phyloP scores from a whole-genome alignment of 345 rosid genomes.

The Gossypium rotundifolium region DNA sequence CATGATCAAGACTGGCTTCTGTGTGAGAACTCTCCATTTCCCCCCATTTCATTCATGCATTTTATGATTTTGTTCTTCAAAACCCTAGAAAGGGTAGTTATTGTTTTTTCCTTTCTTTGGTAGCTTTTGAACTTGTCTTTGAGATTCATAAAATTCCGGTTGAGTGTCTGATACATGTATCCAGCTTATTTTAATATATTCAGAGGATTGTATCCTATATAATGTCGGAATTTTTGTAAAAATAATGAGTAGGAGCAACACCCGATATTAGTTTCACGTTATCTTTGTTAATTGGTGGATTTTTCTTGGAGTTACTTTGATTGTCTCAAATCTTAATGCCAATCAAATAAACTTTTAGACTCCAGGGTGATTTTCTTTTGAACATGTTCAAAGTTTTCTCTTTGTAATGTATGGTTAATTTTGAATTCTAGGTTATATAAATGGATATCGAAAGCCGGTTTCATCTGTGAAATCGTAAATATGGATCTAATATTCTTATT shows the following conservation, averaged over 20 bases:
- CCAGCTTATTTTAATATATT: neutral
- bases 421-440: neutral
- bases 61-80: neutral
- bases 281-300: neutral
- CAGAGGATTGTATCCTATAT: neutral
- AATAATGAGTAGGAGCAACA: neutral
- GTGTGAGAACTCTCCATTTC: conserved; percentile 46
- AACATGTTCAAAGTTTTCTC: neutral
- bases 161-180: neutral
- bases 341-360: neutral
- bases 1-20: conserved; percentile 96
- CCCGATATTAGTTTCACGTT: neutral
- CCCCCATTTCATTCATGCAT: neutral
- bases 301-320: neutral
- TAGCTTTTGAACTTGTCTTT: neutral
- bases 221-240: neutral
- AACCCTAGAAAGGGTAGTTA: neutral
- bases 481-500: neutral
- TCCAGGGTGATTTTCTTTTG: neutral
- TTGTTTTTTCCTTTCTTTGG: neutral
- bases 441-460: neutral
- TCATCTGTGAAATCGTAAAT: neutral
- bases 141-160: neutral
- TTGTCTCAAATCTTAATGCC: neutral
- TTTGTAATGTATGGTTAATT: neutral